Conservation (phyloP, 495 filamentous ascomycete species). For the Annulohypoxylon nitens region DNA sequence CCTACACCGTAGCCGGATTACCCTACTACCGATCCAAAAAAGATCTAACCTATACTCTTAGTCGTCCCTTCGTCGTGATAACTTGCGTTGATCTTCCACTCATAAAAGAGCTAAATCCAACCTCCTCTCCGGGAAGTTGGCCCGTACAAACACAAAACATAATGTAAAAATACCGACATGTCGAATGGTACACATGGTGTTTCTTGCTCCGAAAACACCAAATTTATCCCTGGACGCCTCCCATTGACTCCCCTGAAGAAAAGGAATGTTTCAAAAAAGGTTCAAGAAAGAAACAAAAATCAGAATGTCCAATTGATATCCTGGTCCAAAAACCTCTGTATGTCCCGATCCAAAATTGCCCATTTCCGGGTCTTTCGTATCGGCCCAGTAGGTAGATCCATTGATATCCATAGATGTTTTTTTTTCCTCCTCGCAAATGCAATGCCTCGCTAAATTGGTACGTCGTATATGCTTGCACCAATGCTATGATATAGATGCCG, state of each 20-base stretch:
- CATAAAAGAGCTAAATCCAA: slow-evolving; percentile 18
- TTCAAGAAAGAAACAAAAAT: slow-evolving; percentile 10
- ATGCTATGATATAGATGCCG: slow-evolving; percentile 7
- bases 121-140: slow-evolving; percentile 3
- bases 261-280: slow-evolving; percentile 10
- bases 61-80: slow-evolving; percentile 27
- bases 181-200: slow-evolving; percentile 38
- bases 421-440: slow-evolving; percentile 1
- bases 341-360: slow-evolving; percentile 8
- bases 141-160: neutral
- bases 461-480: slow-evolving; percentile 15
- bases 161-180: slow-evolving; percentile 19
- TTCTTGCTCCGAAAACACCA: slow-evolving; percentile 36
- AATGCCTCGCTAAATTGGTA: slow-evolving; percentile 8
- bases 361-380: neutral
- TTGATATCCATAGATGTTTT: neutral
- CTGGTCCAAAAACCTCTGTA: neutral
- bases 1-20: slow-evolving; percentile 7
- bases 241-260: slow-evolving; percentile 25
- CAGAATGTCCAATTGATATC: slow-evolving; percentile 26
- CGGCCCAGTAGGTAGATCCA: neutral
- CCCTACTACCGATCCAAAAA: slow-evolving; percentile 12
- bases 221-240: slow-evolving; percentile 27
- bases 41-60: slow-evolving; percentile 15
- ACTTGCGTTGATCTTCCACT: slow-evolving; percentile 43